Evolutionary conservation across 331 rosid genomes (phyloP), one percentile per base, ranked within the genome.

Genomic region (Pyrus hybrid): DNA sequence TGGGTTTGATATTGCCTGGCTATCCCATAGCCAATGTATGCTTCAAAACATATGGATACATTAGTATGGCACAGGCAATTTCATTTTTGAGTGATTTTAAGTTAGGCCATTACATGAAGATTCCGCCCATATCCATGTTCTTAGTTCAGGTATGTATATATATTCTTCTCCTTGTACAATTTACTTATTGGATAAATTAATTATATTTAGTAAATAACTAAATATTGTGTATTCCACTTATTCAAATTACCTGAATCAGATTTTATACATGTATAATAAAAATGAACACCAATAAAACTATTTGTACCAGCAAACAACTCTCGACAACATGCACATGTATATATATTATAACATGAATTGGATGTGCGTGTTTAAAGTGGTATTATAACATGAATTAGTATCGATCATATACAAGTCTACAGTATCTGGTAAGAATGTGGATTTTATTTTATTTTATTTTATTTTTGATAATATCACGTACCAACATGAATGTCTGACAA

Each of bases 71-170:
- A 13, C 83, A 82, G 4, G 83, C 83, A 17, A 23, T 82, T 51
- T 53, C 79, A 64, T 82, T 82, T 49, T 77, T 78, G 2, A 60
- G 63, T 47, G 86, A 82, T 65, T 82, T 82, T 76, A 82, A 82
- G 61, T 51, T 82, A 11, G 82, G 86, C 1, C 86, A 82, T 78
- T 82, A 82, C 63, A 78, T 82, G 86, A 82, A 82, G 71, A 82
- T 82, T 66, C 86, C 86, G 58, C 86, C 86, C 16, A 74, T 79
- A 13, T 78, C 86, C 0, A 82, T 82, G 86, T 82, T 82, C 67
- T 61, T 82, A 2, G 86, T 82, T 26, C 86, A 82, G 80, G 85
- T 82, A 79, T 4, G 13, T 32, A 33, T 3, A 9, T 37, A 7
- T n/a, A 7, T 18, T 26, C 66, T 45, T 28, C 29, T 4, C 4